Conservation (phyloP, 2,329 filamentous ascomycete species). For the Juglanconis sp. region DNA sequence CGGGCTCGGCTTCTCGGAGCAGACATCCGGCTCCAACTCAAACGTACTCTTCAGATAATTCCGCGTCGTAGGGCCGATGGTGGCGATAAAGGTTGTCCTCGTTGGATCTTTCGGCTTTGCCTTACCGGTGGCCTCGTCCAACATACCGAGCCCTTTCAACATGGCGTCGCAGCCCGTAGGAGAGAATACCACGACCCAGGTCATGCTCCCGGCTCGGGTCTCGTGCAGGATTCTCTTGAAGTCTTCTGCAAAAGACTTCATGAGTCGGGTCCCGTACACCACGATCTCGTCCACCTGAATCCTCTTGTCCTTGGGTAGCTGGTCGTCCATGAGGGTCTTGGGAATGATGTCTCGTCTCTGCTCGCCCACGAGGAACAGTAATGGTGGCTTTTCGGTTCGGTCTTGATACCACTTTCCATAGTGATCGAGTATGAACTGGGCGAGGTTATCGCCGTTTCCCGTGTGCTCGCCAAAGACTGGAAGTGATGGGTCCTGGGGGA, state of each 20-base stretch:
- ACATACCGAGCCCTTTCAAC: slow-evolving; percentile 49
- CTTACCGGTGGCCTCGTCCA: slow-evolving; percentile 45
- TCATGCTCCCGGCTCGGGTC: slow-evolving; percentile 37
- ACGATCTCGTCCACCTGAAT: slow-evolving; percentile 75
- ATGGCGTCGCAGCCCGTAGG: slow-evolving; percentile 63
- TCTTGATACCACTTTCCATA: slow-evolving; percentile 57
- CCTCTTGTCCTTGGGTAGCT: slow-evolving; percentile 44
- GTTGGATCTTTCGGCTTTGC: slow-evolving; percentile 26
- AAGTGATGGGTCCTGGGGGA: slow-evolving; percentile 48
- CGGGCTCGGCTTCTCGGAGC: slow-evolving; percentile 76
- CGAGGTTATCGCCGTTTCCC: slow-evolving; percentile 79
- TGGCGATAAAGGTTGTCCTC: slow-evolving; percentile 65
- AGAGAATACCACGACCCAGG: slow-evolving; percentile 77
- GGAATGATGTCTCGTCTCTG: slow-evolving; percentile 88
- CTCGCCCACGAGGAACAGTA: slow-evolving; percentile 89
- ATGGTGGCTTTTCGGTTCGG: slow-evolving; percentile 47
- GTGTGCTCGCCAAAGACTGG: slow-evolving; percentile 75
- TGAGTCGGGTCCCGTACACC: slow-evolving; percentile 83
- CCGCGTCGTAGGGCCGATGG: slow-evolving; percentile 90
- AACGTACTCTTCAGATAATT: slow-evolving; percentile 67
- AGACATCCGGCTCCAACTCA: slow-evolving; percentile 71
- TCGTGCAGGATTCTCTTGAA: slow-evolving; percentile 53
- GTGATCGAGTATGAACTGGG: slow-evolving; percentile 73
- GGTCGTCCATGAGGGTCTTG: slow-evolving; percentile 63
- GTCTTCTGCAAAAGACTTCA: slow-evolving; percentile 70